These are phyloP conservation scores for Micromonas pusilla DNA, from an alignment of 139 green algal species.

Conservation along the genomic window DNA sequence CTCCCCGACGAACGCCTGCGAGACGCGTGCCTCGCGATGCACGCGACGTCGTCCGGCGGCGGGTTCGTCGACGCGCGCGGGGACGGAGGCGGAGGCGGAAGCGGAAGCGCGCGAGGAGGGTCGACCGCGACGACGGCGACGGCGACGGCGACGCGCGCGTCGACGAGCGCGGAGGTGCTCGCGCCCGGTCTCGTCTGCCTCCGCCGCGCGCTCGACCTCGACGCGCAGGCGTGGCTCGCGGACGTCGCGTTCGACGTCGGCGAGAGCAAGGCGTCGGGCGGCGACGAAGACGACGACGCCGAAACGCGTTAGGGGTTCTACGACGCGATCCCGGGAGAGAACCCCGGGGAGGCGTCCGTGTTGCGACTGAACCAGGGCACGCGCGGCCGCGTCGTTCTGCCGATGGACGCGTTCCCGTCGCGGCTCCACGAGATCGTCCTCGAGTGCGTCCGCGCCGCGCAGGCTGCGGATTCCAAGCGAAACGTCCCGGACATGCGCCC, in stretches of 20 bases:
- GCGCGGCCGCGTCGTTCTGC: neutral
- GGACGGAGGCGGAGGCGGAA: too few relatives aligned
- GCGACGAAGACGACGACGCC: too few relatives aligned
- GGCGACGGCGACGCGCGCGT: neutral
- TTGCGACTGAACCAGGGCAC: constrained; percentile 8
- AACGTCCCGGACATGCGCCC: constrained; percentile 4
- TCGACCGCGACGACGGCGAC: neutral
- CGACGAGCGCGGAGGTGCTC: neutral
- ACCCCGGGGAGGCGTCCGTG: neutral
- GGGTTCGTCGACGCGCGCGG: too few relatives aligned
- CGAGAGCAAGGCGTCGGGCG: constrained; percentile 1
- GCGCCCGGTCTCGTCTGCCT: neutral
- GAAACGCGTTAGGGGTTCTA: neutral
- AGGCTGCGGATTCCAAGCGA: neutral
- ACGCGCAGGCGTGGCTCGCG: neutral
- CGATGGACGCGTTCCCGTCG: neutral
- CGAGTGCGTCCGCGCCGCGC: neutral
- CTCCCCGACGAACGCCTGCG: too few relatives aligned
- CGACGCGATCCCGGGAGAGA: neutral
- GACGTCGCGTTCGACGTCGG: neutral
- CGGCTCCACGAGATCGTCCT: neutral
- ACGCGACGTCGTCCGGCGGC: too few relatives aligned
- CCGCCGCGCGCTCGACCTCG: neutral
- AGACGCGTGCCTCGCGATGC: too few relatives aligned
- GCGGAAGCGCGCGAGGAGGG: too few relatives aligned